A percentile compares a stretch with the other conserved stretches of the same genome.
These are phyloP conservation scores for Russula brevipes DNA, from an alignment of 768 basidiomycete genomes.

Conservation along the genomic window DNA sequence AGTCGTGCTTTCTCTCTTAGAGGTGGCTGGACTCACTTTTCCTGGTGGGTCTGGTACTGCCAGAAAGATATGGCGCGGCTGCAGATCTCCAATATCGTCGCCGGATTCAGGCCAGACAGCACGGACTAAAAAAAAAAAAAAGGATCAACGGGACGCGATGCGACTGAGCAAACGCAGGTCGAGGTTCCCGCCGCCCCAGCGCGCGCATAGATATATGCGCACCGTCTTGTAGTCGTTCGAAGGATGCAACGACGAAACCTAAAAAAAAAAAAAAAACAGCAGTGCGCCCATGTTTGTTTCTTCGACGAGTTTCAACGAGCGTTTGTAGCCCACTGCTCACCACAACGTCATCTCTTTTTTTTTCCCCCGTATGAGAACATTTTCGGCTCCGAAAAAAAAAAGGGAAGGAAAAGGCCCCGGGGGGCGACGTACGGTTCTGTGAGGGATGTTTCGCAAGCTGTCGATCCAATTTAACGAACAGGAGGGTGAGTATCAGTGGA, in stretches of 20 bases:
- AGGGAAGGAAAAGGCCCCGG: neutral
- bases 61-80: constrained; percentile 86
- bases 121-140: constrained; percentile 53
- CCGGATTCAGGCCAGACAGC: constrained; percentile 72
- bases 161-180: constrained; percentile 20
- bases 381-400: neutral
- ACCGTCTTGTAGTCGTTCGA: constrained; percentile 91
- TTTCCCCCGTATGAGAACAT: neutral
- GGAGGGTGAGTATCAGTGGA: neutral
- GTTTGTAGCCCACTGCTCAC: constrained; percentile 22
- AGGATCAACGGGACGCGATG: neutral
- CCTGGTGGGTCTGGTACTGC: constrained; percentile 88
- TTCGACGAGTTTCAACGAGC: neutral
- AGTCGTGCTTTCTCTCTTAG: neutral
- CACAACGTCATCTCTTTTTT: constrained; percentile 32
- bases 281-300: neutral
- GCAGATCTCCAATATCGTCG: constrained; percentile 75
- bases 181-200: constrained; percentile 31
- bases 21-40: constrained; percentile 45
- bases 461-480: neutral
- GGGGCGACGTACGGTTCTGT: constrained; percentile 60
- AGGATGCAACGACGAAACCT: constrained; percentile 80
- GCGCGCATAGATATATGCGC: constrained; percentile 25
- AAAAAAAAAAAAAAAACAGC: neutral
- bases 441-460: constrained; percentile 77